Evolutionary conservation across 139 green algal genomes (phyloP), one percentile per base, ranked within the genome.

Genomic region (Closterium sp.): DNA sequence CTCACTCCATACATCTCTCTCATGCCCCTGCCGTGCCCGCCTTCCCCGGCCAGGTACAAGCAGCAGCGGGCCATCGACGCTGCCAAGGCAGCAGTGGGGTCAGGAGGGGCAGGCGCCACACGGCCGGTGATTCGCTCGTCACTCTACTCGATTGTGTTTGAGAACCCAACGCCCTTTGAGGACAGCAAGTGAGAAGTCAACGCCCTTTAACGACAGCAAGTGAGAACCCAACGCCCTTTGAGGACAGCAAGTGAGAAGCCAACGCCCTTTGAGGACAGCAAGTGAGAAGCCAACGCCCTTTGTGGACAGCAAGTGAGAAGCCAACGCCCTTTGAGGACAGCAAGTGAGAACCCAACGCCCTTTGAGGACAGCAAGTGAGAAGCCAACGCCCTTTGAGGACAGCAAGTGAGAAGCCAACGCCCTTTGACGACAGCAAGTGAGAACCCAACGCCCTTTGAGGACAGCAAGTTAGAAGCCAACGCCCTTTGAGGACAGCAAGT

Each of bases 141-240:
- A 28, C 28, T 66, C 31, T 91, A 88, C 66, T 81, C 89, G 2
- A 91, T 91, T 30, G 19, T 33, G n/a, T 91, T 91, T 4, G 66
- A 91, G 25, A 69, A 91, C 3, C 21, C 16, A 28, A 5, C 12
- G 21, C 66, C 55, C 5, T 90, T 90, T 90, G 76, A 88, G 3
- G 30, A 88, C 28, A 36, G 12, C 81, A 33, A n/a, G n/a, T n/a
- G n/a, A n/a, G n/a, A n/a, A n/a, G n/a, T n/a, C n/a, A n/a, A 7
- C 43, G 85, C 33, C 38, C 9, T 66, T 66, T 32, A 9, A 86
- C 21, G 31, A 32, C 83, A 86, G 83, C 31, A 32, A 33, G 30
- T 86, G 83, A 33, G 83, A 86, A 34, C 10, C 10, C 31, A 33
- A 9, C 25, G 30, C 83, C 31, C 8, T 32, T 34, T 33, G 30